These are phyloP conservation scores for Lindgomyces ingoldianus DNA, from an alignment of 495 filamentous ascomycete genomes.

Conservation along the genomic window DNA sequence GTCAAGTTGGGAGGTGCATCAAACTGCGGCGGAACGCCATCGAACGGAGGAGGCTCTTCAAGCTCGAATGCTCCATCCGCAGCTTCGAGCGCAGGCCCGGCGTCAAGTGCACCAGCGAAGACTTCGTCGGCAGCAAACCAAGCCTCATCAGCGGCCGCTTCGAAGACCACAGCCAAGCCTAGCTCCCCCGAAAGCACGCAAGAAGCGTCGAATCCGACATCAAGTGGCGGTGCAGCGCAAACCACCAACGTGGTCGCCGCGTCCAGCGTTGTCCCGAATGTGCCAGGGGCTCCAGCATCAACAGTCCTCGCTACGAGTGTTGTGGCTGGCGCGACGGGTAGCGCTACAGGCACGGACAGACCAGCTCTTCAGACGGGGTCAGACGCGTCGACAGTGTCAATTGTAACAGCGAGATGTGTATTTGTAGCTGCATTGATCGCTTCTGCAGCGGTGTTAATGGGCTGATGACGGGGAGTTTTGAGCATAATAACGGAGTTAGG, in stretches of 20 bases:
- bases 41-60: not conserved
- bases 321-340: not conserved
- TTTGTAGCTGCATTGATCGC: slow-evolving; percentile 10
- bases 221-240: not conserved
- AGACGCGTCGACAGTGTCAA: slow-evolving; percentile 9
- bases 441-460: slow-evolving; percentile 18
- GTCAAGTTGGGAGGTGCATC: slow-evolving; percentile 27
- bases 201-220: not conserved
- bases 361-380: slow-evolving; percentile 17
- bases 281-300: not conserved
- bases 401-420: slow-evolving; percentile 3
- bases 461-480: not conserved
- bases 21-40: not conserved
- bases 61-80: slow-evolving; percentile 1
- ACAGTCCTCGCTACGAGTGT: slow-evolving; percentile 7
- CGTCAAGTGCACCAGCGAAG: not conserved
- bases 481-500: slow-evolving; percentile 1
- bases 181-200: slow-evolving; percentile 5
- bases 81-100: not conserved
- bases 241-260: not conserved
- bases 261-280: not conserved
- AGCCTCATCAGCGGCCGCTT: not conserved
- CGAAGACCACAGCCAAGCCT: not conserved
- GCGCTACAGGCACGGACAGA: not conserved
- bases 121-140: not conserved